Evolutionary conservation across 495 filamentous ascomycete species (phyloP), one percentile per base, ranked within the genome.

Genomic region (Aspergillus baeticus): DNA sequence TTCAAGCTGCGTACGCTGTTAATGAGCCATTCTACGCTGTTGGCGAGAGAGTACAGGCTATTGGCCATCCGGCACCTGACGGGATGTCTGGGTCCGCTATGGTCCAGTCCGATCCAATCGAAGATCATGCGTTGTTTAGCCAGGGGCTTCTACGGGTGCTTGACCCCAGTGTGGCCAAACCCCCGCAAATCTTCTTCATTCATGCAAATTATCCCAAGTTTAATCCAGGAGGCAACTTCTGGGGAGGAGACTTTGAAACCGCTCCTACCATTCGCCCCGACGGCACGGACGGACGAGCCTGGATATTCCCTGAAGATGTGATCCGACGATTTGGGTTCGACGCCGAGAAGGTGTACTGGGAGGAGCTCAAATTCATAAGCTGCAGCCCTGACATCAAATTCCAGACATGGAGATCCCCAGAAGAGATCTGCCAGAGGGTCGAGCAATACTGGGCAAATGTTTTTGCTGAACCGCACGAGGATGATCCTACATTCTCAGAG

Each of bases 201-300:
- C 81, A 84, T 60, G 76, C 77, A 50, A 81, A 80, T 58, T 77
- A 76, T 38, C 77, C 78, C 50, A 83, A 83, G 55, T 77, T 82
- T 54, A 79, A 84, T 54, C 79, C 81, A 0, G 69, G 66, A 3
- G 75, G 74, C 31, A 70, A 75, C 23, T 61, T 78, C 6, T 78
- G 73, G 50, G 75, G 74, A 4, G 52, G 51, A 38, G 62, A 64
- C 10, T 77, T 68, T 64, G 73, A 77, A 51, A 75, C 71, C 15
- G 63, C 70, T 1, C 72, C 73, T 5, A 76, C 72, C 0, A 29
- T 76, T 7, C 66, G 75, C 11, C 58, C 68, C 3, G 69, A 75
- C 52, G 75, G 74, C 3, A 61, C 67, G 0, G 70, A 74, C 37
- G 62, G 62, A 26, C 69, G 78, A 6, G 71, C 77, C 21, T 81